Evolutionary conservation across 768 basidiomycete species (phyloP), one percentile per base, ranked within the genome.

Genomic region (Pleurotus pulmonarius): DNA sequence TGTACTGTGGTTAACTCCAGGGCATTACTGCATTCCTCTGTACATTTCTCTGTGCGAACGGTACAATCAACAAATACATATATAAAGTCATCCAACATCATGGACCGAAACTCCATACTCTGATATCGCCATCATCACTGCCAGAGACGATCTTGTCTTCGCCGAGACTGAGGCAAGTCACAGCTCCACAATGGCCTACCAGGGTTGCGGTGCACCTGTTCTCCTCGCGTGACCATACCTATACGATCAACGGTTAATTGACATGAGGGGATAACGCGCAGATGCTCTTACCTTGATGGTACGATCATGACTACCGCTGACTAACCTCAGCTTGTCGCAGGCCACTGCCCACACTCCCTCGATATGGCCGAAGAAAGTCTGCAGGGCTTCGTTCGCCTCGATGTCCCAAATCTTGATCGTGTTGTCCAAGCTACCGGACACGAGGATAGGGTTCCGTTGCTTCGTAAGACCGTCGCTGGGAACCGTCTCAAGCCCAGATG

Each of bases 281-380:
- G 55, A 57, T 52, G 44, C 7, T 68, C 83, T 59, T 49, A 93
- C 94, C 85, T 97, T 97, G 77, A 97, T 90, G n/a, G 94, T 97
- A 25, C 93, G 83, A 72, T 97, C 94, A 67, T 98, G 96, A 65
- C 93, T 95, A 5, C 86, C 95, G 53, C 91, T 94, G 22, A 94
- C 94, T 48, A 99, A 75, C 53, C 96, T 79, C 64, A 98, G 77
- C 66, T 93, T 90, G 70, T 99, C 94, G 61, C 88, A 86, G 20
- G 93, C 94, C 26, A 98, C 90, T 3, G 86, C 87, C 97, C 97
- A 99, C 15, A 99, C 94, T 54, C 97, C 97, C 67, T 99, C 97
- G 63, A 98, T 94, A 69, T 98, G 95, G 1, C 95, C 97, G 69
- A 99, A 99, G 59, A 95, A 80, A 41, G 97, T 98, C 64, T 83